Conservation (phyloP, 805 yeast genomes). For the Candida wancherniae region DNA sequence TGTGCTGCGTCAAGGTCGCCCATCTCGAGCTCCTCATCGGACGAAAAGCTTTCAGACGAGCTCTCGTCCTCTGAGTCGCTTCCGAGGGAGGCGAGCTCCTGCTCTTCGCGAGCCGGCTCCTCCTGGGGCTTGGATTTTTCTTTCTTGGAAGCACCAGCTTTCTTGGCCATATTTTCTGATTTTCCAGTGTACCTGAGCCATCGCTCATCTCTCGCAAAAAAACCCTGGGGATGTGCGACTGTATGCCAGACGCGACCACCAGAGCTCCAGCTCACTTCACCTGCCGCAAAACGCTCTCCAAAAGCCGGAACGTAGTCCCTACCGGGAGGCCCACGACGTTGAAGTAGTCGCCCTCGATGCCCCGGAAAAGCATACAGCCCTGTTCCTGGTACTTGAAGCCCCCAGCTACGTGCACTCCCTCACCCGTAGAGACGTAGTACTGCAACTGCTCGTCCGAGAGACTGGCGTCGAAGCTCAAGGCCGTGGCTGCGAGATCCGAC, state of each 20-base stretch:
- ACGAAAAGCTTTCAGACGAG: constrained; percentile 12
- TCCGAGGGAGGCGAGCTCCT: constrained; percentile 3
- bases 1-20: constrained; percentile 9
- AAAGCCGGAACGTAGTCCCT: constrained; percentile 5
- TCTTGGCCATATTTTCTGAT: constrained; percentile 25
- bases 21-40: constrained; percentile 13
- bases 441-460: constrained; percentile 53
- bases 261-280: no score
- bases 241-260: no score
- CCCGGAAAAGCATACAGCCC: constrained; percentile 61
- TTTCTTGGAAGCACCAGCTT: constrained; percentile 16
- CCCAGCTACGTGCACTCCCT: constrained; percentile 83
- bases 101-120: background rate
- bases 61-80: constrained; percentile 5
- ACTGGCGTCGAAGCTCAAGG: constrained; percentile 43
- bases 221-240: no score
- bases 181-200: no score
- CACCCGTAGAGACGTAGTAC: constrained; percentile 62
- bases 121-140: constrained; percentile 4
- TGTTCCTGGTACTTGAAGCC: constrained; percentile 81
- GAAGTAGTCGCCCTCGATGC: constrained; percentile 73
- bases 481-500: constrained; percentile 27
- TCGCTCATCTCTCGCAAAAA: no score
- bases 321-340: constrained; percentile 87
- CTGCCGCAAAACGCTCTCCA: constrained; percentile 2